Percentiles rank a stretch among this genome's conserved stretches.
Conservation (phyloP, 495 filamentous ascomycete species). For the Pseudotulostoma volvatum region DNA sequence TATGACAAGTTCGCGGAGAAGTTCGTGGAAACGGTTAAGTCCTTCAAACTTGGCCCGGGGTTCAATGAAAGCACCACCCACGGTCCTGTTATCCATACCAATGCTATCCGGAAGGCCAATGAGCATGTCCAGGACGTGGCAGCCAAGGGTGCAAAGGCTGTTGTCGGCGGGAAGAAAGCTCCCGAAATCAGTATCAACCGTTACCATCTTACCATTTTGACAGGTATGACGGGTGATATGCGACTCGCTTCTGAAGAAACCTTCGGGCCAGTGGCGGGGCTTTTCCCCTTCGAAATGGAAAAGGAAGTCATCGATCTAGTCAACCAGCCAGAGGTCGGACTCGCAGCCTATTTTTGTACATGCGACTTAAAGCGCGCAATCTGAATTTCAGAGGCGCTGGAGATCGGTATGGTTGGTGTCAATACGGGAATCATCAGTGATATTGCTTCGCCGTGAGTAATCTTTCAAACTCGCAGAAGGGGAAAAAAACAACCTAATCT, state of each 20-base stretch:
- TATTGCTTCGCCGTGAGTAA: constrained; percentile 51
- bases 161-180: constrained; percentile 52
- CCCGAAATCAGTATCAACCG: constrained; percentile 57
- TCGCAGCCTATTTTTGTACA: constrained; percentile 79
- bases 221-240: constrained; percentile 70
- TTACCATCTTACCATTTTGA: constrained; percentile 66
- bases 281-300: constrained; percentile 73
- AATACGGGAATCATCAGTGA: constrained; percentile 77
- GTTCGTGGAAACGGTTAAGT: constrained; percentile 57
- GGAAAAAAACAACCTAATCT: background rate
- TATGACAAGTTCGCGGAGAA: constrained; percentile 59
- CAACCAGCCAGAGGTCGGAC: constrained; percentile 58
- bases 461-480: constrained; percentile 12
- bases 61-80: constrained; percentile 57
- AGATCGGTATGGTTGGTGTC: constrained; percentile 81
- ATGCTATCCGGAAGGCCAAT: constrained; percentile 60
- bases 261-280: constrained; percentile 68
- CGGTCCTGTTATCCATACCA: constrained; percentile 67
- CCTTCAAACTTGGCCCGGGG: constrained; percentile 62
- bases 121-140: constrained; percentile 63
- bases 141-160: constrained; percentile 53
- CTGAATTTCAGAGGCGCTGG: constrained; percentile 67
- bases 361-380: constrained; percentile 54
- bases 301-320: constrained; percentile 69
- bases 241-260: constrained; percentile 65